Evolutionary conservation across 2,329 filamentous ascomycete genomes (phyloP).

Genomic region (Penicillium rolfsii): DNA sequence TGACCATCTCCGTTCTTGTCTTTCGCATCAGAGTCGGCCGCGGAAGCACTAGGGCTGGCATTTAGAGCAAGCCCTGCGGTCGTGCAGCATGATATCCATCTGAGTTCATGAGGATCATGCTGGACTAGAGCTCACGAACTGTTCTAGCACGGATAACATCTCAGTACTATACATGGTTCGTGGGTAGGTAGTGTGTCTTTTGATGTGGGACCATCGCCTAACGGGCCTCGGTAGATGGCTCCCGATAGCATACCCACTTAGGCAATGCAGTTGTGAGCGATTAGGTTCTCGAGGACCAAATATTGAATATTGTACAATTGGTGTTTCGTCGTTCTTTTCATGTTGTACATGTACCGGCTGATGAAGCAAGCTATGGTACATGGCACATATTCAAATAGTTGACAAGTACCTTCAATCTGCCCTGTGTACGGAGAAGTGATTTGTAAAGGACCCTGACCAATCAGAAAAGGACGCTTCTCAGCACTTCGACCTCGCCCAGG

Average conservation of each 20-base stretch:
- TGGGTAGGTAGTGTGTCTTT: background rate
- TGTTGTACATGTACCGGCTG: background rate
- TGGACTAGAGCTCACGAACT: background rate
- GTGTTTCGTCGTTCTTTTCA: background rate
- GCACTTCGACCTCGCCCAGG: background rate
- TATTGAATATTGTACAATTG: background rate
- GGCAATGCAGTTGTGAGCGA: background rate
- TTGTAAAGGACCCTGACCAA: background rate
- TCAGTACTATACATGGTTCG: no score
- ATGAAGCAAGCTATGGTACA: background rate
- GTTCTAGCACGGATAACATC: no score
- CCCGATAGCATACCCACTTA: background rate
- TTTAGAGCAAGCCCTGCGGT: background rate
- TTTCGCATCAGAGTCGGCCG: background rate
- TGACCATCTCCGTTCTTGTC: conserved; percentile 10
- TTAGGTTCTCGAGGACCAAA: background rate
- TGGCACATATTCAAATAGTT: background rate
- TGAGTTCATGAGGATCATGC: background rate
- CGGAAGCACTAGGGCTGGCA: background rate
- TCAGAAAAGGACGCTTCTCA: background rate
- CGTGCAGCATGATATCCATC: background rate
- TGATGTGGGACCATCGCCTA: background rate
- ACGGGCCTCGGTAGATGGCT: background rate
- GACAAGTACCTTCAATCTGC: background rate
- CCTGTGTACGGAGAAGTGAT: background rate